phyloP scores from a whole-genome alignment of 2,329 filamentous ascomycete species.

The Pleoardoris graminearum region DNA sequence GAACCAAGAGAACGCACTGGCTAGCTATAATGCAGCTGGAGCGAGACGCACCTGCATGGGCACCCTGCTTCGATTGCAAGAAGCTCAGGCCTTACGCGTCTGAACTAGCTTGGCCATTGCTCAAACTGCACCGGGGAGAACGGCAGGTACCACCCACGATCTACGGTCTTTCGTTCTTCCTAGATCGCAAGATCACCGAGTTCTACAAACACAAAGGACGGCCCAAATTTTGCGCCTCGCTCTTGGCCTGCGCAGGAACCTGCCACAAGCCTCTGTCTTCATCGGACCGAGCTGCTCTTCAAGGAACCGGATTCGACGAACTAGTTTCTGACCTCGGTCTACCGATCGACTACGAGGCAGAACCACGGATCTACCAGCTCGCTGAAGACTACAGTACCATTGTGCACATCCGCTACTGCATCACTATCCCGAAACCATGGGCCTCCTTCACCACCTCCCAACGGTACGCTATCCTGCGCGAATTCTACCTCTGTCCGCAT shows the following conservation, averaged over 20 bases:
- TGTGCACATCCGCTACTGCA: conserved; percentile 7
- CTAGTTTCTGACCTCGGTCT: not conserved
- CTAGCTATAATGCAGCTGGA: not conserved
- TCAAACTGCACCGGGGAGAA: not conserved
- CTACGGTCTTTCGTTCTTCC: conserved; percentile 5
- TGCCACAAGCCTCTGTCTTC: conserved; percentile 4
- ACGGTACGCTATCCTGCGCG: conserved; percentile 9
- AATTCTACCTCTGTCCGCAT: conserved; percentile 12
- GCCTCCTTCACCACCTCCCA: not conserved
- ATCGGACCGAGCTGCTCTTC: not conserved
- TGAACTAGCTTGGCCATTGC: conserved; percentile 8
- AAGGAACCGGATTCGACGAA: conserved; percentile 1
- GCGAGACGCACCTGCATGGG: conserved; percentile 6
- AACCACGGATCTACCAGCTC: not conserved
- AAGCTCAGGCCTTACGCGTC: conserved; percentile 6
- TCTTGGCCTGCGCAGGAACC: conserved; percentile 6
- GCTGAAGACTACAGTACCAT: not conserved
- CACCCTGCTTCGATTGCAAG: not conserved
- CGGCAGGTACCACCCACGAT: not conserved
- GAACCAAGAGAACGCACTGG: not conserved
- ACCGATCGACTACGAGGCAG: not conserved
- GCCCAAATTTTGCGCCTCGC: not conserved
- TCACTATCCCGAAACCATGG: conserved; percentile 8
- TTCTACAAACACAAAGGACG: not conserved
- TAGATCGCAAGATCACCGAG: not conserved